These are phyloP conservation scores for Tylopilus sp. DNA, from an alignment of 1,284 basidiomycete species.

Conservation along the genomic window DNA sequence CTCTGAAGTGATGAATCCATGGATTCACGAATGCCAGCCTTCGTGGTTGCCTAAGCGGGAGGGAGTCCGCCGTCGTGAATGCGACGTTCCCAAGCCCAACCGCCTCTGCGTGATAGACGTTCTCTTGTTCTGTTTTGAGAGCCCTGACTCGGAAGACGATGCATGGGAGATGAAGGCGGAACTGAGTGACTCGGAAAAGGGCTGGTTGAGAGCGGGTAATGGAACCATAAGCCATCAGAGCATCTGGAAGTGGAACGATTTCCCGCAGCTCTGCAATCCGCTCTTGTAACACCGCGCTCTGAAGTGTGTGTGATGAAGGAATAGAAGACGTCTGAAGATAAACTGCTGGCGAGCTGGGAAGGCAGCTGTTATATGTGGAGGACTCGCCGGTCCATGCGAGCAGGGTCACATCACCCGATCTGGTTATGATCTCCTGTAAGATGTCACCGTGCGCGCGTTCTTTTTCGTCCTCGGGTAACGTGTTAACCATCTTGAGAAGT, in stretches of 20 bases:
- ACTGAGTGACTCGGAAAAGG: too few species aligned
- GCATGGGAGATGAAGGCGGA: too few species aligned
- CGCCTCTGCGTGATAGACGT: too few species aligned
- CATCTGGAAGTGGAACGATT: background rate
- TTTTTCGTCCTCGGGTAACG: constrained; percentile 8
- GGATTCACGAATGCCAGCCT: too few species aligned
- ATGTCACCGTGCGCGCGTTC: constrained; percentile 24
- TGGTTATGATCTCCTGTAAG: constrained; percentile 22
- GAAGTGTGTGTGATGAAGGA: constrained; percentile 18
- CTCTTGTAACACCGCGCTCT: background rate
- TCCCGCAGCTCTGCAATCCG: background rate
- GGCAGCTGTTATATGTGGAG: constrained; percentile 26
- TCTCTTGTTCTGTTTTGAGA: too few species aligned
- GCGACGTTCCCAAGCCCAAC: too few species aligned
- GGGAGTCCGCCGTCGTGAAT: too few species aligned
- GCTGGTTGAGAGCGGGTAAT: too few species aligned
- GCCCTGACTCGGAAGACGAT: too few species aligned
- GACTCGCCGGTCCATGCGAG: constrained; percentile 30
- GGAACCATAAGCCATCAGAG: too few species aligned
- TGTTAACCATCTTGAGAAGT: background rate
- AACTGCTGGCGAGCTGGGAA: constrained; percentile 5
- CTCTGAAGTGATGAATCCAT: too few species aligned
- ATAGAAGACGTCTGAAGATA: background rate
- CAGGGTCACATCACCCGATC: constrained; percentile 13
- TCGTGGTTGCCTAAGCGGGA: too few species aligned